Conservation (phyloP, 1,284 basidiomycete species). For the Cryptococcus sp. region DNA sequence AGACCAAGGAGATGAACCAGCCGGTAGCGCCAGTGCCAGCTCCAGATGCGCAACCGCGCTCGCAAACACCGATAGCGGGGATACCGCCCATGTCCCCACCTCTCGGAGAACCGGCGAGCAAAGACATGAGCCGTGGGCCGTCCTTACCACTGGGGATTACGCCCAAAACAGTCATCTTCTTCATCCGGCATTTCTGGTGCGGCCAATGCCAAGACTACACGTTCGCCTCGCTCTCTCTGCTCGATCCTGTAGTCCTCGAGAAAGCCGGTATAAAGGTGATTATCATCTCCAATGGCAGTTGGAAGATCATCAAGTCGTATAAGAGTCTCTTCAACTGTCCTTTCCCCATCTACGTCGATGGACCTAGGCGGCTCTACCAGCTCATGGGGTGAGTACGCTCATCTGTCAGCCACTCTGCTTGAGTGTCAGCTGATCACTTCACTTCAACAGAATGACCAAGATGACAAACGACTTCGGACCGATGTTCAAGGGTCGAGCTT, state of each 20-base stretch:
- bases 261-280: conserved; percentile 43
- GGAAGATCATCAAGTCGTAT: conserved; percentile 52
- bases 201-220: conserved; percentile 53
- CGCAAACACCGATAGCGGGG: background rate
- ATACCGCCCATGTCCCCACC: conserved; percentile 2
- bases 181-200: conserved; percentile 52
- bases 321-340: conserved; percentile 49
- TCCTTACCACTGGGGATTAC: conserved; percentile 3
- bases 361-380: conserved; percentile 44
- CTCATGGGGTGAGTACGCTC: conserved; percentile 39
- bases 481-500: conserved; percentile 37
- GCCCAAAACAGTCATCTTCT: conserved; percentile 46
- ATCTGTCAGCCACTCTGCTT: conserved; percentile 9
- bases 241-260: conserved; percentile 43
- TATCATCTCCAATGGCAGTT: conserved; percentile 48
- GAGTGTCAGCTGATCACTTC: conserved; percentile 1
- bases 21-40: too few relatives aligned
- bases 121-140: background rate
- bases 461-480: conserved; percentile 46
- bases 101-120: background rate
- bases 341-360: conserved; percentile 52
- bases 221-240: conserved; percentile 39
- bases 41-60: too few relatives aligned
- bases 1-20: too few relatives aligned
- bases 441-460: conserved; percentile 39